Conservation (phyloP, 225 moss, liverwort and hornwort species). For the Bryoerythrophyllum caledonicum region DNA sequence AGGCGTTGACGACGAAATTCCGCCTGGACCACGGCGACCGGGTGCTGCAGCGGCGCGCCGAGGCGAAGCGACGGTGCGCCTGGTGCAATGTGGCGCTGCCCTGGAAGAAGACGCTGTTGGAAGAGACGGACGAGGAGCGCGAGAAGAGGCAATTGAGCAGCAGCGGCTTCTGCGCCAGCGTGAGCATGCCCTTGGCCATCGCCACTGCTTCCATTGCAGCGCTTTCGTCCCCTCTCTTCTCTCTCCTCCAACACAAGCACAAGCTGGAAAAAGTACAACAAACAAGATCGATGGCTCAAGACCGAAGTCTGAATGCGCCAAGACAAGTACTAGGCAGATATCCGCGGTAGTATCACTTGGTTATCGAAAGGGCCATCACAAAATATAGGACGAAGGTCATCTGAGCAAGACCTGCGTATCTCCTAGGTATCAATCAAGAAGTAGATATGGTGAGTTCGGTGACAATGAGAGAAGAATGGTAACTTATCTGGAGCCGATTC, state of each 20-base stretch:
- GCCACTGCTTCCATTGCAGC: conserved; percentile 42
- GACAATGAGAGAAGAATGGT: not conserved
- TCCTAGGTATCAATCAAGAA: not conserved
- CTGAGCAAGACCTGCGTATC: not conserved
- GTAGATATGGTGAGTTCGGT: not conserved
- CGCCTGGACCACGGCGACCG: conserved; percentile 8
- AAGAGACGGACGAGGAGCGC: conserved; percentile 10
- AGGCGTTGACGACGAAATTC: conserved; percentile 30
- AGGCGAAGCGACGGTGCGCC: not conserved
- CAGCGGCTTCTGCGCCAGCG: conserved; percentile 31
- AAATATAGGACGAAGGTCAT: not conserved
- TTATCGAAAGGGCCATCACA: not conserved
- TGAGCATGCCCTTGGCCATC: conserved; percentile 47
- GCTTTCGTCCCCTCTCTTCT: not conserved
- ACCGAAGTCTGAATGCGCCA: not conserved
- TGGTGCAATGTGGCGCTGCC: conserved; percentile 20
- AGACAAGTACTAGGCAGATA: not conserved
- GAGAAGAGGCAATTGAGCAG: conserved; percentile 40
- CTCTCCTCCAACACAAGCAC: not conserved
- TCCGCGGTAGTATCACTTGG: not conserved
- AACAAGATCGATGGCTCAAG: not conserved
- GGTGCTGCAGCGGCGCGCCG: conserved; percentile 7
- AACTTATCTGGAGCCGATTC: not conserved
- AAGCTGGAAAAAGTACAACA: not conserved
- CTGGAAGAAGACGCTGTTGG: conserved; percentile 27